Percentiles rank a stretch among this genome's conserved stretches.
phyloP scores from a whole-genome alignment of 2,329 filamentous ascomycete species.

The Colletotrichum echinochloae region DNA sequence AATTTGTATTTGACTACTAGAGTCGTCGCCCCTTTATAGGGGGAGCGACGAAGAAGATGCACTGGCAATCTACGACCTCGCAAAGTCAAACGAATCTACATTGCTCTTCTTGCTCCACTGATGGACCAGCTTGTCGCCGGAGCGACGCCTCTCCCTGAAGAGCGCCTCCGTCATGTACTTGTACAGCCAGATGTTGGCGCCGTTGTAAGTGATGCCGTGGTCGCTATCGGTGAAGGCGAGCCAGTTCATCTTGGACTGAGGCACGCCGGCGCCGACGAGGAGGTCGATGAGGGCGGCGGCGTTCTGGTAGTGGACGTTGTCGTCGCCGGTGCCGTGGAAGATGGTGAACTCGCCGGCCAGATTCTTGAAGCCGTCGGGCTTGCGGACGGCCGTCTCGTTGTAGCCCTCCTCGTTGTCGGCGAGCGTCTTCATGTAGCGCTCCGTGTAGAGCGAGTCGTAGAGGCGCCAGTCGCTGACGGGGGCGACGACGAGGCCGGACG shows the following conservation, averaged over 20 bases:
- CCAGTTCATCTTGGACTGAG: conserved; percentile 71
- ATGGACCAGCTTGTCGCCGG: conserved; percentile 46
- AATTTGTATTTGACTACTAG: not conserved
- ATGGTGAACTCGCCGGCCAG: conserved; percentile 71
- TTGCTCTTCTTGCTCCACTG: conserved; percentile 51
- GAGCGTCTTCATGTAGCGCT: conserved; percentile 77
- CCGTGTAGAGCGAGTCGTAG: conserved; percentile 79
- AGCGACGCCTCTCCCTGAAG: conserved; percentile 70
- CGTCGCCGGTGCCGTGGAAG: conserved; percentile 75
- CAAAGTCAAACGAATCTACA: conserved; percentile 26
- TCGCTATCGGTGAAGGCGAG: conserved; percentile 75
- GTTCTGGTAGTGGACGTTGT: conserved; percentile 80
- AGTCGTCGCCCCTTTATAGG: not conserved
- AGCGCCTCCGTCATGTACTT: conserved; percentile 71
- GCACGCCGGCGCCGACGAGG: conserved; percentile 69
- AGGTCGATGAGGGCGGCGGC: conserved; percentile 71
- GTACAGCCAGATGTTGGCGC: conserved; percentile 68
- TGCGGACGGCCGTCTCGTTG: conserved; percentile 68
- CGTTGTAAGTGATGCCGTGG: conserved; percentile 71
- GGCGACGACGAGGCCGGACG: conserved; percentile 72
- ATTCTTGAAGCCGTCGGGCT: conserved; percentile 70
- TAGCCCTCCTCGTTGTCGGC: conserved; percentile 70
- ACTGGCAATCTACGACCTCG: not conserved
- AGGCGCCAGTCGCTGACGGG: conserved; percentile 77
- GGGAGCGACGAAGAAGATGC: no score